Base-by-base conservation (phyloP, 495 filamentous ascomycete genomes). In the Penicillium arizonense region DNA sequence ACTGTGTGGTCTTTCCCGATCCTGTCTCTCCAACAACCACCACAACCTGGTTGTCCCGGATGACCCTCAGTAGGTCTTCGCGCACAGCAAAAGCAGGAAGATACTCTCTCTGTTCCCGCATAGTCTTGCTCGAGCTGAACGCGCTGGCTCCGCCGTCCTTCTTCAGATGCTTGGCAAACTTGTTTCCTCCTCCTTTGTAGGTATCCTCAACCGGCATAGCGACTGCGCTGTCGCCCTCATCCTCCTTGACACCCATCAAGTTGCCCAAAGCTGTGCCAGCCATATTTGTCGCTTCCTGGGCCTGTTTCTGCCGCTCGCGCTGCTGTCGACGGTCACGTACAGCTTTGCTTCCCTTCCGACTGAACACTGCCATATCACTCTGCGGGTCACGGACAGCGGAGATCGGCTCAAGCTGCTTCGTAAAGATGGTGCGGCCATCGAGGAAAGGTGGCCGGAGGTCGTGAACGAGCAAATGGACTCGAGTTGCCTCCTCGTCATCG, bases 361-460 rank as follows among this genome's bases (percentile, higher is more conserved):
- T 93, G 58, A 97, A 99, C 12, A 99, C 90, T 8, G 95, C 95
- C 95, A 99, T 96, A 62, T 99, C 95, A 67, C 95, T 97, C 69
- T 97, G 94, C 12, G 90, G 87, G 65, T 99, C 95, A 12, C 87
- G 80, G 11, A 99, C 87, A 8, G 95, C 95, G 4, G 92, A 90
- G 4, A 99, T 88, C 0, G 95, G 95, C 43, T 97, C 95, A 41
- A 97, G 70, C 72, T 99, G 95, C 68, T 96, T 97, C 2, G 95
- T 97, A 67, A 99, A 99, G 32, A 99, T 86, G 45, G 83, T 96
- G 47, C 89, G 83, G 13, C 95, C 95, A 74, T 99, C 94, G 49
- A 99, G 74, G 62, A 99, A 99, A 0, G 95, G 95, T 11, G 95
- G 95, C 52, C 88, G 90, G 3, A 99, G 79, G 64, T 97, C 94